Conservation (phyloP, 192 early-diverging fungal genomes). For the Neocallimastix lanati region DNA sequence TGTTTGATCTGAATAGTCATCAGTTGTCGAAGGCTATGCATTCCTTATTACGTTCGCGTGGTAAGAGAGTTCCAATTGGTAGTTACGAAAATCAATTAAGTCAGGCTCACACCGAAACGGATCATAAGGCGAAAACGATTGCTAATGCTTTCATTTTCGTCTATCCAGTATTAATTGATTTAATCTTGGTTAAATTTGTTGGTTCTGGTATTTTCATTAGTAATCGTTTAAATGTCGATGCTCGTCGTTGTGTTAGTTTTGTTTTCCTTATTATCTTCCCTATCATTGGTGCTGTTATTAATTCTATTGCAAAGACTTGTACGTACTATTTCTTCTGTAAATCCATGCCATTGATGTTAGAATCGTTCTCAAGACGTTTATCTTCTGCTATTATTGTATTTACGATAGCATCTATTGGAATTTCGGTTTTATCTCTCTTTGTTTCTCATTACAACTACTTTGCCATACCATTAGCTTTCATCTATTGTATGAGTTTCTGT, state of each 20-base stretch:
- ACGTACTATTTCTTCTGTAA: constrained; percentile 23
- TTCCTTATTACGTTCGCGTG: constrained; percentile 1
- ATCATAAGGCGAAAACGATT: constrained; percentile 3
- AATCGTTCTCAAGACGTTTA: constrained; percentile 11
- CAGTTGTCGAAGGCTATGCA: constrained; percentile 12
- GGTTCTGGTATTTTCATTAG: constrained; percentile 14
- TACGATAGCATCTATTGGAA: background rate
- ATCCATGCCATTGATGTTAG: constrained; percentile 18
- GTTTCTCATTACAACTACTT: background rate
- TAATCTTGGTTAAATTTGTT: constrained; percentile 8
- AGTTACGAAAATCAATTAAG: background rate
- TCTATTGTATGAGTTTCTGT: constrained; percentile 2
- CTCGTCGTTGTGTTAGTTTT: background rate
- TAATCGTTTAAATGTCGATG: background rate
- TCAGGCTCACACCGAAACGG: background rate
- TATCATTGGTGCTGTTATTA: constrained; percentile 14
- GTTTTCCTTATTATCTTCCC: constrained; percentile 7
- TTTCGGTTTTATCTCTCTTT: background rate
- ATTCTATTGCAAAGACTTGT: constrained; percentile 15
- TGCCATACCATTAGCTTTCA: background rate
- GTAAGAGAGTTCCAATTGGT: constrained; percentile 2
- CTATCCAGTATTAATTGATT: constrained; percentile 19
- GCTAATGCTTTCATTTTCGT: constrained; percentile 21
- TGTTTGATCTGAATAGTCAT: constrained; percentile 13
- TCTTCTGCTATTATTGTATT: constrained; percentile 10